Evolutionary conservation across 306 rosid species (phyloP), one percentile per base, ranked within the genome.

Genomic region (Gastrolobium bilobum): DNA sequence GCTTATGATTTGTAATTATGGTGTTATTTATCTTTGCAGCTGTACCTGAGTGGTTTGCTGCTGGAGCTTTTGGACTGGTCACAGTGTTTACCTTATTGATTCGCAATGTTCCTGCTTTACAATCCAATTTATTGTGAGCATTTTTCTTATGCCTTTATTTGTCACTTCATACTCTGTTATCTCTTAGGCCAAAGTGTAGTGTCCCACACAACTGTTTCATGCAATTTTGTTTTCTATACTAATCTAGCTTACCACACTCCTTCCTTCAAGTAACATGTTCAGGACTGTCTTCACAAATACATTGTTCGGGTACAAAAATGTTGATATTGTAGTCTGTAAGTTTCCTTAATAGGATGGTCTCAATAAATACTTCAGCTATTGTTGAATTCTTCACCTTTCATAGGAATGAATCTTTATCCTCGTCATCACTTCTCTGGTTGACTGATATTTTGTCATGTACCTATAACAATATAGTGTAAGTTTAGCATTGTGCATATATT

Each of bases 31-130:
- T 57, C 73, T 50, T 76, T 89, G 77, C 90, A 96, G 99, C 97
- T 13, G 90, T 96, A 73, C 98, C 98, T 30, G 99, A 96, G 84
- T 96, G 97, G 98, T 83, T 93, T 58, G 99, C 97, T 69, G 96
- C 98, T 60, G 98, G 89, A 52, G 82, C 97, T 82, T 95, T 95
- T 91, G 99, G 97, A 71, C 80, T 95, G 79, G 93, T 93, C 73
- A 90, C 99, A n/a, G 81, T 87, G 81, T 93, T 91, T 76, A 95
- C 98, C 80, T 80, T 93, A 67, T 90, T 91, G 48, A 97, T 95
- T 75, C 92, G 94, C 76, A 95, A 93, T 85, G 97, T 95, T 64
- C 99, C 99, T 78, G 88, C 90, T 74, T 56, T 95, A 87, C 98
- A 93, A 83, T 88, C 99, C 76, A 71, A 90, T 85, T 83, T 95